phyloP scores from a whole-genome alignment of 2,329 filamentous ascomycete genomes.

The Colletotrichum chrysophilum region DNA sequence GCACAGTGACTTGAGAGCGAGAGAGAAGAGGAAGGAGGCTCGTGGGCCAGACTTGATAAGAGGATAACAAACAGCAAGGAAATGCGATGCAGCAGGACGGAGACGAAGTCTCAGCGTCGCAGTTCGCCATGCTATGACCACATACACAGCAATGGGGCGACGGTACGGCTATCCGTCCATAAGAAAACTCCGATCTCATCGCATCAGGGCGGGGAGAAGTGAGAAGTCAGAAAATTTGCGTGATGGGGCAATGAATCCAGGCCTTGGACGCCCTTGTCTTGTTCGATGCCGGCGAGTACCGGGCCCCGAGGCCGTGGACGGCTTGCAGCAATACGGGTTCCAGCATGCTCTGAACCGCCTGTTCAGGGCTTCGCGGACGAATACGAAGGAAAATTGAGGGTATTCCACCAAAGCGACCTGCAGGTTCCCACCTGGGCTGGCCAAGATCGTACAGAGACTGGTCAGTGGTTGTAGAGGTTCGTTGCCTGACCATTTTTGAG shows the following conservation, averaged over 20 bases:
- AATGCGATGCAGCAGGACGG: neutral
- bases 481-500: neutral
- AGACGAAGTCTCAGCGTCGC: neutral
- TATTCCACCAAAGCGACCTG: conserved; percentile 8
- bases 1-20: neutral
- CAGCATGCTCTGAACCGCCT: neutral
- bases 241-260: neutral
- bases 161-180: neutral
- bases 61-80: neutral
- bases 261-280: neutral
- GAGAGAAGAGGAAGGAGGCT: neutral
- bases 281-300: neutral
- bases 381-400: conserved; percentile 6
- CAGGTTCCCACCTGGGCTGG: conserved; percentile 1
- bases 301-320: conserved; percentile 1
- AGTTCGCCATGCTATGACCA: neutral
- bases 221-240: neutral
- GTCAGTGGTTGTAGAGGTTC: neutral
- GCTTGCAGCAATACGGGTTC: conserved; percentile 3
- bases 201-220: neutral
- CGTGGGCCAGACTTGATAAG: neutral
- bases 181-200: neutral
- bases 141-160: neutral
- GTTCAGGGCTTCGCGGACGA: neutral
- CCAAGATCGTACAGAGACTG: neutral